phyloP scores from a whole-genome alignment of 169 alveolate genomes.

The Eimeria falciformis region DNA sequence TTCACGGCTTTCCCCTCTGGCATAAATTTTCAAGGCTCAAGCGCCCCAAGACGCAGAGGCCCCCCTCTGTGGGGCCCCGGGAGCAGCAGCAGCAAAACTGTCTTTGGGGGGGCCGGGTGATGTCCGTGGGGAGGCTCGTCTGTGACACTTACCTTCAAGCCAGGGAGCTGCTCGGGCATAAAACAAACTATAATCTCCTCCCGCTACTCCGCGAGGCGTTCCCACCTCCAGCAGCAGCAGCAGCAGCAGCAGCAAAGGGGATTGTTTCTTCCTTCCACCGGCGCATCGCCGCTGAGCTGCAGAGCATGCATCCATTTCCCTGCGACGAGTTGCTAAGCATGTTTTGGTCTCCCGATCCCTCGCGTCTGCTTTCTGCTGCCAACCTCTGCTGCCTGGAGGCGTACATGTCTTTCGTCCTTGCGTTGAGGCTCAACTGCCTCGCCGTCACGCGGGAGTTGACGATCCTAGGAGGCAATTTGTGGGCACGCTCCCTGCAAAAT shows the following conservation, averaged over 20 bases:
- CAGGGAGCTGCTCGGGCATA: slow-evolving; percentile 79
- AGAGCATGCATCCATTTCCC: slow-evolving; percentile 22
- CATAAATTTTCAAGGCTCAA: slow-evolving; percentile 55
- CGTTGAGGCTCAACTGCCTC: slow-evolving; percentile 86
- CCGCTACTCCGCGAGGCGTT: slow-evolving; percentile 73
- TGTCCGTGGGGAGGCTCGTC: slow-evolving; percentile 81
- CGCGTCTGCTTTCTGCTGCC: slow-evolving; percentile 15
- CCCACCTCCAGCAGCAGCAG: slow-evolving; percentile 2
- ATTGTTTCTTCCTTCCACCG: not conserved
- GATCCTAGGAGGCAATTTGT: slow-evolving; percentile 96
- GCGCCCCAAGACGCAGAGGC: slow-evolving; percentile 52
- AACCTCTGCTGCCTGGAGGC: slow-evolving; percentile 54
- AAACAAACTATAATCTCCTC: slow-evolving; percentile 79
- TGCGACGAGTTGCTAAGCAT: slow-evolving; percentile 34
- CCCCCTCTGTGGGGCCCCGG: not conserved
- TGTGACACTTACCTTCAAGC: slow-evolving; percentile 83
- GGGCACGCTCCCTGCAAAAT: slow-evolving; percentile 91
- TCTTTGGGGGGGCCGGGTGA: slow-evolving; percentile 75
- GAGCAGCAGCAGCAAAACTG: slow-evolving; percentile 2
- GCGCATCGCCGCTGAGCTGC: slow-evolving; percentile 1
- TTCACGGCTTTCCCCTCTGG: slow-evolving; percentile 73
- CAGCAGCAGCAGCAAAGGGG: not conserved
- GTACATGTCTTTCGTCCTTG: slow-evolving; percentile 12
- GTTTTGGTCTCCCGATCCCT: slow-evolving; percentile 28
- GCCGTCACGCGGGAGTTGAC: slow-evolving; percentile 97